phyloP scores from a whole-genome alignment of 2,329 filamentous ascomycete species.

The Trichoderma atroviride region DNA sequence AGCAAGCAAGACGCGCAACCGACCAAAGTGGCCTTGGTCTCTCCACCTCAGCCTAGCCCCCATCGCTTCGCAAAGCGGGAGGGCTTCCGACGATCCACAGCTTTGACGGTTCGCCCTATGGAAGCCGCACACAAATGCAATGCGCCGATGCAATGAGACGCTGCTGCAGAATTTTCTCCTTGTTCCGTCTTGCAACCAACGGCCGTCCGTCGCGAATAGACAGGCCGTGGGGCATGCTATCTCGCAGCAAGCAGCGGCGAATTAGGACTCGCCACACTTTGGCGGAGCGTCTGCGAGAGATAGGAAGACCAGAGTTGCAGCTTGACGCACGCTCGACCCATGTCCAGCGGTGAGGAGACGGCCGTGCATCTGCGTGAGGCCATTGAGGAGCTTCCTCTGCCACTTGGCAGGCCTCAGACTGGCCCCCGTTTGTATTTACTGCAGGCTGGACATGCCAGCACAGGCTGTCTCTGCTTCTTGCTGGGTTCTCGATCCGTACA shows the following conservation, averaged over 20 bases:
- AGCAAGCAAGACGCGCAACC: not conserved
- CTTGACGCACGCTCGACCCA: not conserved
- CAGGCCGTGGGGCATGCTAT: constrained; percentile 5
- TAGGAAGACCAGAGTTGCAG: not conserved
- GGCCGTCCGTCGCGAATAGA: not conserved
- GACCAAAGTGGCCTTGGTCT: not conserved
- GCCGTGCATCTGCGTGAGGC: not conserved
- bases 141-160: constrained; percentile 19
- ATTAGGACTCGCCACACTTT: constrained; percentile 26
- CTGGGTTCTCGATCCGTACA: not conserved
- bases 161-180: constrained; percentile 17
- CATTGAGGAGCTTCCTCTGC: not conserved
- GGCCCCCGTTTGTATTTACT: not conserved
- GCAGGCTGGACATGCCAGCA: constrained; percentile 9
- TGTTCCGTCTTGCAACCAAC: not conserved
- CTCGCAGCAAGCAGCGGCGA: constrained; percentile 19
- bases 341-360: constrained; percentile 21
- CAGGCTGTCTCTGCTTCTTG: not conserved
- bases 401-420: constrained; percentile 10
- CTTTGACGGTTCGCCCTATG: constrained; percentile 23
- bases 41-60: constrained; percentile 10
- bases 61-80: constrained; percentile 20
- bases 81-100: constrained; percentile 24
- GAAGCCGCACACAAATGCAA: constrained; percentile 22
- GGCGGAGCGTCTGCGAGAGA: constrained; percentile 10